A percentile compares a stretch with the other conserved stretches of the same genome.
phyloP scores from a whole-genome alignment of 2,329 filamentous ascomycete species.

The Talaromyces sp. region DNA sequence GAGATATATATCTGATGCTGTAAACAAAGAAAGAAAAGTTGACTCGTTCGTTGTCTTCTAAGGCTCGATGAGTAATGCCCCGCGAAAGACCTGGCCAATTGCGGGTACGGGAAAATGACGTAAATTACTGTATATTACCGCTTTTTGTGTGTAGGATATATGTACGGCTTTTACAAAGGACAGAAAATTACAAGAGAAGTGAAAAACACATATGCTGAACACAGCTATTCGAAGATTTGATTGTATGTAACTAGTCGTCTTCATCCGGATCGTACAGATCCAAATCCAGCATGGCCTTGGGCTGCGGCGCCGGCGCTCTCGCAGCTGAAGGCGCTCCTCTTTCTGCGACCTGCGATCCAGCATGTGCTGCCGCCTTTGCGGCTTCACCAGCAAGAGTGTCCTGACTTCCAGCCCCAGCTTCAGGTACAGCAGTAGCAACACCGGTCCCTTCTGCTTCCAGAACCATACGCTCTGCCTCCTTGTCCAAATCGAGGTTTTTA shows the following conservation, averaged over 20 bases:
- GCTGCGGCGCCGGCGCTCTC: constrained; percentile 26
- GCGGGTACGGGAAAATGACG: not conserved
- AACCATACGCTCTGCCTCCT: constrained; percentile 38
- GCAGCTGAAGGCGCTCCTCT: constrained; percentile 16
- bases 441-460: constrained; percentile 54
- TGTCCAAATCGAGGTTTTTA: constrained; percentile 57
- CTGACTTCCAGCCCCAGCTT: constrained; percentile 31
- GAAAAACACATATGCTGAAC: too few species aligned
- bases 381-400: constrained; percentile 29
- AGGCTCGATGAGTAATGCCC: not conserved
- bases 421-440: constrained; percentile 41
- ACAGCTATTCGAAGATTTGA: too few species aligned
- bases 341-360: constrained; percentile 19
- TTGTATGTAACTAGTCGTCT: constrained; percentile 27
- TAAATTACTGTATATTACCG: not conserved
- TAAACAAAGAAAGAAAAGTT: not conserved
- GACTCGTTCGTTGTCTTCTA: not conserved
- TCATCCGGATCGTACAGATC: constrained; percentile 43
- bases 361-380: constrained; percentile 28
- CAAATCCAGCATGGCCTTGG: constrained; percentile 36
- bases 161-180: not conserved
- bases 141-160: not conserved
- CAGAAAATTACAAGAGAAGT: not conserved
- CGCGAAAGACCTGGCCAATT: not conserved
- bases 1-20: not conserved